phyloP scores from a whole-genome alignment of 495 filamentous ascomycete genomes.

The Podospora appendiculata region DNA sequence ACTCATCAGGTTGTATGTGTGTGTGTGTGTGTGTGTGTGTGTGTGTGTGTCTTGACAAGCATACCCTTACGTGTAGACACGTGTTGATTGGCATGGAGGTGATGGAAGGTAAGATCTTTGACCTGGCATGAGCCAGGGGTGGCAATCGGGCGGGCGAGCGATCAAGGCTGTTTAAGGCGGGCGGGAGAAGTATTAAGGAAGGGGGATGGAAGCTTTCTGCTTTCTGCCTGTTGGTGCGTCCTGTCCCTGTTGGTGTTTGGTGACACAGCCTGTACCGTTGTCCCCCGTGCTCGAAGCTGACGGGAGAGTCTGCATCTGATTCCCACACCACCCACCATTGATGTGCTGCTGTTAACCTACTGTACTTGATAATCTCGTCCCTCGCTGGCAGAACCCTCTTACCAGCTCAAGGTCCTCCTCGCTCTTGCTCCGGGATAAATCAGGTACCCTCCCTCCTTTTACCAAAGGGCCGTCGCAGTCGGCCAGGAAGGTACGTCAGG shows the following conservation, averaged over 20 bases:
- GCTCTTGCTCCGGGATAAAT: background rate
- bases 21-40: too few relatives aligned
- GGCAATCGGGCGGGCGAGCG: too few relatives aligned
- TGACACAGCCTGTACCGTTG: background rate
- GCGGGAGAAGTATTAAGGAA: constrained; percentile 15
- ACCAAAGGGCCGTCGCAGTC: background rate
- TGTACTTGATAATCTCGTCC: background rate
- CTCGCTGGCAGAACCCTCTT: background rate
- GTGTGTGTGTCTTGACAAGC: too few relatives aligned
- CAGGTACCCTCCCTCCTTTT: background rate
- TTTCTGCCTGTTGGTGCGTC: background rate
- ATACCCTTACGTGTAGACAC: too few relatives aligned
- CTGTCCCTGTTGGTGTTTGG: too few relatives aligned
- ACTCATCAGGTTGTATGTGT: too few relatives aligned
- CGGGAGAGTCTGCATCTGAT: background rate
- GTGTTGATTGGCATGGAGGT: too few relatives aligned
- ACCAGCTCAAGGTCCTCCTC: background rate
- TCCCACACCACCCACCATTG: background rate
- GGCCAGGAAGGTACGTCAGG: background rate
- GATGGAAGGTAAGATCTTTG: too few relatives aligned
- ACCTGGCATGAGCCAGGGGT: too few relatives aligned
- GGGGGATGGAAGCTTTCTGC: constrained; percentile 6
- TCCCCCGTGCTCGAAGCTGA: background rate
- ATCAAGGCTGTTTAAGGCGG: background rate
- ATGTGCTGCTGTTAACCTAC: background rate